Percentiles rank a stretch among this genome's conserved stretches.
These are phyloP conservation scores for Sutorius eximius DNA, from an alignment of 1,284 basidiomycete species.

Conservation along the genomic window DNA sequence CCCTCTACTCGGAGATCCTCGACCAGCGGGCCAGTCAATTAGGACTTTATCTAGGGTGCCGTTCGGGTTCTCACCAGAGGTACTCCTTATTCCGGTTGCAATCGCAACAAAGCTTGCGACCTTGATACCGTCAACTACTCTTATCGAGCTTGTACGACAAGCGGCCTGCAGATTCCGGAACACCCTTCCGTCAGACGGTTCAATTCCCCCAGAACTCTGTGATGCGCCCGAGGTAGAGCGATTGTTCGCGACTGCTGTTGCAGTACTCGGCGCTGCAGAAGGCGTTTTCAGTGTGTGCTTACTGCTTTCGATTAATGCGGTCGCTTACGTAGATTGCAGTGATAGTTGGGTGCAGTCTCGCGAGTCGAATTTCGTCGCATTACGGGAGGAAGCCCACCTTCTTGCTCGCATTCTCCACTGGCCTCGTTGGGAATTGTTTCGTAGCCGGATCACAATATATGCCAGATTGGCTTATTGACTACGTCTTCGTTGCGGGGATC, in stretches of 20 bases:
- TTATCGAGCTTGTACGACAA: slow-evolving; percentile 28
- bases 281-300: slow-evolving; percentile 25
- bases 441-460: slow-evolving; percentile 22
- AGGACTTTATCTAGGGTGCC: not conserved
- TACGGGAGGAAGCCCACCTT: slow-evolving; percentile 35
- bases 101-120: slow-evolving; percentile 25
- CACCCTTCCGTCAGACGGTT: slow-evolving; percentile 8
- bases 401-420: slow-evolving; percentile 17
- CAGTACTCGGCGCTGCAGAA: slow-evolving; percentile 14
- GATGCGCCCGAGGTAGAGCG: slow-evolving; percentile 22
- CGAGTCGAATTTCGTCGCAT: slow-evolving; percentile 28
- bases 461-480: slow-evolving; percentile 12
- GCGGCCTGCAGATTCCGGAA: slow-evolving; percentile 32
- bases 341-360: slow-evolving; percentile 18
- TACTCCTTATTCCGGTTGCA: slow-evolving; percentile 31
- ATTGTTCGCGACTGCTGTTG: slow-evolving; percentile 21
- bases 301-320: not conserved
- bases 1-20: slow-evolving; percentile 13
- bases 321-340: slow-evolving; percentile 16
- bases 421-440: slow-evolving; percentile 14
- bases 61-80: slow-evolving; percentile 10
- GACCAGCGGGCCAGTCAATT: not conserved
- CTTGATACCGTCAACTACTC: slow-evolving; percentile 29
- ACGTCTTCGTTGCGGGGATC: slow-evolving; percentile 22
- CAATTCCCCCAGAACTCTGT: slow-evolving; percentile 23